Conservation (phyloP, 108 stramenopile species). For the Stephanodiscus minutulus region DNA sequence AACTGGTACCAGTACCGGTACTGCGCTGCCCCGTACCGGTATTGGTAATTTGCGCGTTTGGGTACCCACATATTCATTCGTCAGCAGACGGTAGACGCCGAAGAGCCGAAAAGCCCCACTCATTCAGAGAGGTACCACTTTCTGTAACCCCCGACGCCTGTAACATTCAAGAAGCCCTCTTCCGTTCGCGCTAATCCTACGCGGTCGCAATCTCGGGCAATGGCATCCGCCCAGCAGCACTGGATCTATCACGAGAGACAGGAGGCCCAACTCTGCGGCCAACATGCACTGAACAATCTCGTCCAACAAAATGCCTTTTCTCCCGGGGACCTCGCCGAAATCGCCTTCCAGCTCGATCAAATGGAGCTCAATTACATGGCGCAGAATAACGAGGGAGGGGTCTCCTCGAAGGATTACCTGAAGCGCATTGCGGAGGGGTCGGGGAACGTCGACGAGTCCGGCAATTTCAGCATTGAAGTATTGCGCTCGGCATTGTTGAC, state of each 20-base stretch:
- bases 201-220: neutral
- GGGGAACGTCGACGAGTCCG: conserved; percentile 76
- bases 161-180: neutral
- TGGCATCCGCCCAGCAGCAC: conserved; percentile 19
- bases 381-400: conserved; percentile 72
- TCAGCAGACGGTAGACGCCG: too few species aligned
- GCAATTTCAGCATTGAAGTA: conserved; percentile 88
- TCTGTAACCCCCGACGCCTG: neutral
- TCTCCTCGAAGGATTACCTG: conserved; percentile 71
- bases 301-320: conserved; percentile 72
- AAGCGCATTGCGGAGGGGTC: conserved; percentile 69
- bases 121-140: too few species aligned
- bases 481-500: conserved; percentile 63
- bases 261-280: conserved; percentile 85
- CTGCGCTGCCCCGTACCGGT: too few species aligned
- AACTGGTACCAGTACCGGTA: too few species aligned
- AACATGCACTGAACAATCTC: conserved; percentile 92
- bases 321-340: conserved; percentile 68
- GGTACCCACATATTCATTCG: too few species aligned
- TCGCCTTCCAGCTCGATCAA: conserved; percentile 82
- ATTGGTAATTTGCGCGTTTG: too few species aligned
- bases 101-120: too few species aligned
- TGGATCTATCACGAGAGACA: conserved; percentile 94
- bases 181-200: neutral
- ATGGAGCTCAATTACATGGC: conserved; percentile 85